Conservation (phyloP, 2,329 filamentous ascomycete genomes). For the Cryphonectria parasitica region DNA sequence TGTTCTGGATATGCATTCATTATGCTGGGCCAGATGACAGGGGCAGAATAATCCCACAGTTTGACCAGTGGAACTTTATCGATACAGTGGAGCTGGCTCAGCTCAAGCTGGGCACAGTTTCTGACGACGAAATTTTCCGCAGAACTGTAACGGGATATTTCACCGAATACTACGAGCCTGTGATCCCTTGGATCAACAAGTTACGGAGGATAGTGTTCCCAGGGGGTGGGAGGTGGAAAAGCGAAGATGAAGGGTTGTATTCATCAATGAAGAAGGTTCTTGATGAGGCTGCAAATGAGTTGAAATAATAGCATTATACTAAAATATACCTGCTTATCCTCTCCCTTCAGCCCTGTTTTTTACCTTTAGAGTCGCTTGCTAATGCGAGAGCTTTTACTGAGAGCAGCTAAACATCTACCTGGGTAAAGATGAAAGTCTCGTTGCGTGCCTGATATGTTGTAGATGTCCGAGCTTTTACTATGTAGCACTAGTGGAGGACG, state of each 20-base stretch:
- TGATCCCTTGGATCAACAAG: not conserved
- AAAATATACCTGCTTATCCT: too few species aligned
- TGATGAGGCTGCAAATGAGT: not conserved
- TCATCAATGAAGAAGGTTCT: not conserved
- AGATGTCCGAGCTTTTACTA: not conserved
- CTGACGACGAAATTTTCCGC: not conserved
- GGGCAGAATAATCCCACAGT: too few species aligned
- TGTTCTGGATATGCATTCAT: too few species aligned
- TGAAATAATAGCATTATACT: too few species aligned
- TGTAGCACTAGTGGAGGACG: not conserved
- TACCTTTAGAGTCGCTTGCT: too few species aligned
- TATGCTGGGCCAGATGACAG: too few species aligned
- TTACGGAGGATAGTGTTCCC: not conserved
- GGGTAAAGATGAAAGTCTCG: not conserved
- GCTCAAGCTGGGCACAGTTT: not conserved
- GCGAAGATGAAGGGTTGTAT: not conserved
- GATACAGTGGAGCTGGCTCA: too few species aligned
- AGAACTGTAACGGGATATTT: not conserved
- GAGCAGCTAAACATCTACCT: too few species aligned
- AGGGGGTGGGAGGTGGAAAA: not conserved
- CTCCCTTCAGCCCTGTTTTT: too few species aligned
- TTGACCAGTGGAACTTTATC: too few species aligned
- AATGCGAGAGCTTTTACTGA: too few species aligned
- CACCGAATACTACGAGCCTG: not conserved
- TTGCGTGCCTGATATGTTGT: not conserved